These are phyloP conservation scores for Colletotrichum endophyticum DNA, from an alignment of 2,329 filamentous ascomycete genomes.

Conservation along the genomic window DNA sequence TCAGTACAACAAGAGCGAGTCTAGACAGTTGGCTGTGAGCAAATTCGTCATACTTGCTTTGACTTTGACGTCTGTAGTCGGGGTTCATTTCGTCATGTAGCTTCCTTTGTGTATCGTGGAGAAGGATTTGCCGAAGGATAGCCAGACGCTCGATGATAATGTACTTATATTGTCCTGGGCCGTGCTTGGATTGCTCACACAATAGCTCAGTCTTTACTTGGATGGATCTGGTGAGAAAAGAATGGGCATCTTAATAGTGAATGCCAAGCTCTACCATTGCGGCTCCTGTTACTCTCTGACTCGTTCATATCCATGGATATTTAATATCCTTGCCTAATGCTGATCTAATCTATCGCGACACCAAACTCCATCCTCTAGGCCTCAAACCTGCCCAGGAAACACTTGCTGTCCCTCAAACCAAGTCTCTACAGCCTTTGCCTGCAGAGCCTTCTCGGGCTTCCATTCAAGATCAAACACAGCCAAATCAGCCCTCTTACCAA, in stretches of 20 bases:
- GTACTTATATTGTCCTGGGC: fast-evolving
- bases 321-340: background rate
- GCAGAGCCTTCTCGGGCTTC: constrained; percentile 49
- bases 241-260: fast-evolving
- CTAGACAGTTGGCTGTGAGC: background rate
- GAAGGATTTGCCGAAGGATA: background rate
- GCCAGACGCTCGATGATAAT: background rate
- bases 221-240: background rate
- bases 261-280: fast-evolving
- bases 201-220: background rate
- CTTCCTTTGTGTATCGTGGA: fast-evolving
- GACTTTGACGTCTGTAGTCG: background rate
- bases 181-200: fast-evolving
- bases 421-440: constrained; percentile 54
- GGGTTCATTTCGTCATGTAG: background rate
- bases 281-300: fast-evolving
- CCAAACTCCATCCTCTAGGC: background rate
- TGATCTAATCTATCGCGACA: background rate
- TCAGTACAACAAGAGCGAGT: background rate
- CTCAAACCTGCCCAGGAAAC: constrained; percentile 24
- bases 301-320: background rate
- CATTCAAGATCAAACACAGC: constrained; percentile 55
- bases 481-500: constrained; percentile 63
- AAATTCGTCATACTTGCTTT: background rate
- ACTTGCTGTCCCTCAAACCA: constrained; percentile 56